These are phyloP conservation scores for Tephrocybe sp. DNA, from an alignment of 768 basidiomycete genomes.

Conservation along the genomic window DNA sequence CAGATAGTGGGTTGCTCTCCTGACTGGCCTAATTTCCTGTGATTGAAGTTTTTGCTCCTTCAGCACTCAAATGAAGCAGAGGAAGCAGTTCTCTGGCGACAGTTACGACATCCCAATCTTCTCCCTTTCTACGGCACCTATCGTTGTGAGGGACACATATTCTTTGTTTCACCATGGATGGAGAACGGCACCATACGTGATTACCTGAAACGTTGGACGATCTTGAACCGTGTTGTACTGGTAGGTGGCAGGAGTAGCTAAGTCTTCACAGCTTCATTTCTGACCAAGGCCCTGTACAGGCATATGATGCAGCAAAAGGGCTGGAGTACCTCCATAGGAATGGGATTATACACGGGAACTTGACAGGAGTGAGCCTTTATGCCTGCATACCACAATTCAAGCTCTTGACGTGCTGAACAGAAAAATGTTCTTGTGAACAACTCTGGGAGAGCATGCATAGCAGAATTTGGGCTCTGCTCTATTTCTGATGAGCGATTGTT, in stretches of 20 bases:
- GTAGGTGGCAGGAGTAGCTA: not conserved
- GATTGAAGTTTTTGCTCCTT: no score
- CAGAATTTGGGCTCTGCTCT: not conserved
- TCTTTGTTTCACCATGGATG: conserved; percentile 1
- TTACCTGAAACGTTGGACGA: not conserved
- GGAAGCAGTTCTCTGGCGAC: conserved; percentile 1
- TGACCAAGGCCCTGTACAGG: not conserved
- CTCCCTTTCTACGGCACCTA: conserved; percentile 1
- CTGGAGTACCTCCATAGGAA: not conserved
- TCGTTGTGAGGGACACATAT: not conserved
- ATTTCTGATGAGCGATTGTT: not conserved
- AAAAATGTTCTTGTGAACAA: conserved; percentile 2
- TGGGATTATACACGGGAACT: not conserved
- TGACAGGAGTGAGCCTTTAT: not conserved
- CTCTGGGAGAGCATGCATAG: not conserved
- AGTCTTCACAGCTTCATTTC: not conserved
- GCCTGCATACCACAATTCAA: not conserved
- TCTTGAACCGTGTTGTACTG: not conserved
- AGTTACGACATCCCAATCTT: conserved; percentile 1
- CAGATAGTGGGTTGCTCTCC: not conserved
- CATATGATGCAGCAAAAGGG: not conserved
- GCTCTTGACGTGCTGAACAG: not conserved
- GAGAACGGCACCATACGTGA: not conserved
- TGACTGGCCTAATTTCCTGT: no score
- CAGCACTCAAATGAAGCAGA: not conserved